phyloP scores from a whole-genome alignment of 768 basidiomycete genomes.

The Suillus occidentalis region DNA sequence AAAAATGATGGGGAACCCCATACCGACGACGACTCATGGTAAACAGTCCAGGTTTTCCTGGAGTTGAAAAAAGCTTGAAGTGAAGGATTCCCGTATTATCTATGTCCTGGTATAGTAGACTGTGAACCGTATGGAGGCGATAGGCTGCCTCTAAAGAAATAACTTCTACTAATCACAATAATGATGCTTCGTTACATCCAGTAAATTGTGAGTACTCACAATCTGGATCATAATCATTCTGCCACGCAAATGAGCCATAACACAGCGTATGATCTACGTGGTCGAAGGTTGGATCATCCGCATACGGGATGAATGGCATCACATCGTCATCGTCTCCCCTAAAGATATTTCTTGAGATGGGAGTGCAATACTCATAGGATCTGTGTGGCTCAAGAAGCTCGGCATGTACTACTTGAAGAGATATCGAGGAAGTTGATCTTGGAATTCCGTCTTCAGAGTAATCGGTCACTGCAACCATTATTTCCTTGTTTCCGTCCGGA shows the following conservation, averaged over 20 bases:
- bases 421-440: not conserved
- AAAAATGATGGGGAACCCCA: constrained; percentile 32
- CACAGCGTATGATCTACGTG: constrained; percentile 37
- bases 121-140: constrained; percentile 39
- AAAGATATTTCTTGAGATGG: constrained; percentile 45
- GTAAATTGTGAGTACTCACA: constrained; percentile 29
- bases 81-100: constrained; percentile 52
- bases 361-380: constrained; percentile 58
- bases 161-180: constrained; percentile 41
- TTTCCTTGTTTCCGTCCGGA: not conserved
- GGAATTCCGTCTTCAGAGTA: not conserved
- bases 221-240: constrained; percentile 40
- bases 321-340: constrained; percentile 57
- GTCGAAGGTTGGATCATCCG: constrained; percentile 59
- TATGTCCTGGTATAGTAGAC: constrained; percentile 44
- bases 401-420: constrained; percentile 1
- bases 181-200: not conserved
- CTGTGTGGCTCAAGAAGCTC: constrained; percentile 30
- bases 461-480: not conserved
- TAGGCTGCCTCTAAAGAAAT: constrained; percentile 50
- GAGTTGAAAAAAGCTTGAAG: constrained; percentile 29
- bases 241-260: constrained; percentile 54
- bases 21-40: constrained; percentile 23
- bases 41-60: constrained; percentile 29
- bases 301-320: constrained; percentile 62